These are phyloP conservation scores for Scheffersomyces parashehatae DNA, from an alignment of 1,139 yeast species.

Conservation along the genomic window DNA sequence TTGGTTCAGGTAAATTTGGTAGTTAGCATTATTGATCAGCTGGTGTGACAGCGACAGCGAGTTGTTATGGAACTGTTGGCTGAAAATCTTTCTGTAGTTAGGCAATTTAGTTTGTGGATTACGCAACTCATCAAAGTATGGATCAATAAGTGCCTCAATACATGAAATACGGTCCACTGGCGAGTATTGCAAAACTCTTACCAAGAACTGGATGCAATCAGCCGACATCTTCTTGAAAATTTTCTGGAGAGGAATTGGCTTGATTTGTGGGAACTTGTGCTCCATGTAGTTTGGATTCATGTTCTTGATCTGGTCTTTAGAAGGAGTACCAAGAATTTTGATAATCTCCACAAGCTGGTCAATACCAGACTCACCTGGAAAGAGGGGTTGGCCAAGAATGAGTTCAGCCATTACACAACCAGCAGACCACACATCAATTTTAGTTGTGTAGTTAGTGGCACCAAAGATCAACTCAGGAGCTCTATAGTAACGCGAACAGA, in stretches of 20 bases:
- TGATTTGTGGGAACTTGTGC: slow-evolving; percentile 93
- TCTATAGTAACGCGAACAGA: slow-evolving; percentile 93
- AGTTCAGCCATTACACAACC: slow-evolving; percentile 98
- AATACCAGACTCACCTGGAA: slow-evolving; percentile 97
- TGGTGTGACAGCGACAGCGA: slow-evolving; percentile 15
- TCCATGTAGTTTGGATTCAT: slow-evolving; percentile 99
- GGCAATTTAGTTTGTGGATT: slow-evolving; percentile 56
- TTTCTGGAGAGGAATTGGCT: slow-evolving; percentile 84
- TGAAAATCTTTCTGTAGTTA: slow-evolving; percentile 47
- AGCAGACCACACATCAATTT: slow-evolving; percentile 96
- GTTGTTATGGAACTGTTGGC: slow-evolving; percentile 36
- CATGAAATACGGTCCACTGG: slow-evolving; percentile 74
- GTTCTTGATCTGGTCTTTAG: slow-evolving; percentile 85
- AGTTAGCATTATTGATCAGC: slow-evolving; percentile 30
- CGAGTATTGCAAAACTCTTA: slow-evolving; percentile 67
- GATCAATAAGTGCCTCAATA: slow-evolving; percentile 65
- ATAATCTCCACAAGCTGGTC: slow-evolving; percentile 97
- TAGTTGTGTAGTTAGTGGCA: slow-evolving; percentile 91
- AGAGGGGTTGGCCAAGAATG: slow-evolving; percentile 90
- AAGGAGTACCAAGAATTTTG: slow-evolving; percentile 93
- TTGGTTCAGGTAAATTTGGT: slow-evolving; percentile 39
- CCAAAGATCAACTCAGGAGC: slow-evolving; percentile 94
- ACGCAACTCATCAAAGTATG: slow-evolving; percentile 77
- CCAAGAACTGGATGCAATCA: slow-evolving; percentile 66
- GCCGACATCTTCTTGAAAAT: slow-evolving; percentile 70